phyloP scores from a whole-genome alignment of 768 basidiomycete species.

The Boletus rufocinnamomeus region DNA sequence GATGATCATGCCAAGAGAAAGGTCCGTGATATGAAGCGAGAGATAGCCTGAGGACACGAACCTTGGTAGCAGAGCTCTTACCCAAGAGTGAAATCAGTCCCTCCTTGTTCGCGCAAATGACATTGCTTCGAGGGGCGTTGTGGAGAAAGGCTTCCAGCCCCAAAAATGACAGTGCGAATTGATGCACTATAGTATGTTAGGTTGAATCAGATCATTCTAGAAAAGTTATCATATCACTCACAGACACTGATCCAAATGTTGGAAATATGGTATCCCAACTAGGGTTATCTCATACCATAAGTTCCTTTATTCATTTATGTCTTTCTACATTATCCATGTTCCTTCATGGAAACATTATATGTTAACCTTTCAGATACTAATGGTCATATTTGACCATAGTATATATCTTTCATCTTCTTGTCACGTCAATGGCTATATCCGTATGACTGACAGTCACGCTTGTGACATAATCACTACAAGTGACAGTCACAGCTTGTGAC shows the following conservation, averaged over 20 bases:
- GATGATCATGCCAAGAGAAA: conserved; percentile 77
- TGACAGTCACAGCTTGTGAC: no score
- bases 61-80: conserved; percentile 27
- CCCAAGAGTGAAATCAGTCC: conserved; percentile 81
- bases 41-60: conserved; percentile 67
- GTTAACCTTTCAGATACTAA: no score
- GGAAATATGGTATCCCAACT: no score
- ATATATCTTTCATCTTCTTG: no score
- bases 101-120: conserved; percentile 88
- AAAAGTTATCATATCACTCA: conserved; percentile 35
- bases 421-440: no score
- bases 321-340: no score
- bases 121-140: conserved; percentile 55
- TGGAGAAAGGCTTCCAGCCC: conserved; percentile 68
- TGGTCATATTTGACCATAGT: no score
- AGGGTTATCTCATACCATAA: no score
- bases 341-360: no score
- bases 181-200: conserved; percentile 58
- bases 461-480: no score
- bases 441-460: no score
- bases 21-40: conserved; percentile 83
- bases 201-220: not conserved
- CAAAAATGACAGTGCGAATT: conserved; percentile 56
- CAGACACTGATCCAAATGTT: conserved; percentile 58
- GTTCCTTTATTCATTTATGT: no score